A percentile compares a stretch with the other conserved stretches of the same genome.
These are phyloP conservation scores for Prototheca wickerhamii DNA, from an alignment of 163 green algal species.

Conservation along the genomic window DNA sequence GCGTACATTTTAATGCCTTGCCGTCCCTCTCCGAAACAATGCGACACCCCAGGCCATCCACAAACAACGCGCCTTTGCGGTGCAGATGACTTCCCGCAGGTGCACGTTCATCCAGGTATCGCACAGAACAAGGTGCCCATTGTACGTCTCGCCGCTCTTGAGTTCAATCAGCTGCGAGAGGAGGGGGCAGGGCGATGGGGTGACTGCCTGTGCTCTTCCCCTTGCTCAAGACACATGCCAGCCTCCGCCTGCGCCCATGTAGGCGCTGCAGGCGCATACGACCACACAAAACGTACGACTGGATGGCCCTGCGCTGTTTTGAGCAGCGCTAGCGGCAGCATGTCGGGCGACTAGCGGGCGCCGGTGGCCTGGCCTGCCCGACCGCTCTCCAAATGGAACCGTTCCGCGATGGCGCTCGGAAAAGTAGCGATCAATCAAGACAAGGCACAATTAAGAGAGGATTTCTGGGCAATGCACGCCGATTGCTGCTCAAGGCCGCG, in stretches of 20 bases:
- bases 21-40: neutral
- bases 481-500: too few species aligned
- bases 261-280: neutral
- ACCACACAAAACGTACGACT: conserved; percentile 48
- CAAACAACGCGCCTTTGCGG: too few species aligned
- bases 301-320: conserved; percentile 79
- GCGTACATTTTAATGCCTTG: neutral
- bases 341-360: conserved; percentile 18
- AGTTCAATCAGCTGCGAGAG: conserved; percentile 85
- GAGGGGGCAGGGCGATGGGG: too few species aligned
- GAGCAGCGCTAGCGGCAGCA: conserved; percentile 85
- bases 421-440: too few species aligned
- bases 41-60: too few species aligned
- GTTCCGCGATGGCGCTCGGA: too few species aligned
- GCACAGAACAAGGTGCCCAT: conserved; percentile 90
- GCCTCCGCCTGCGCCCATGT: neutral
- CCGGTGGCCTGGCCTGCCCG: too few species aligned
- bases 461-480: too few species aligned
- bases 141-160: conserved; percentile 98
- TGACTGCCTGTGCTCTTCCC: too few species aligned
- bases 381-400: too few species aligned
- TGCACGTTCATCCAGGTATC: conserved; percentile 99
- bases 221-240: too few species aligned
- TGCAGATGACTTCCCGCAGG: conserved; percentile 87
- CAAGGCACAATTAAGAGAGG: too few species aligned